Conservation (phyloP, 441 rosid genomes). For the Biscutella laevigata region DNA sequence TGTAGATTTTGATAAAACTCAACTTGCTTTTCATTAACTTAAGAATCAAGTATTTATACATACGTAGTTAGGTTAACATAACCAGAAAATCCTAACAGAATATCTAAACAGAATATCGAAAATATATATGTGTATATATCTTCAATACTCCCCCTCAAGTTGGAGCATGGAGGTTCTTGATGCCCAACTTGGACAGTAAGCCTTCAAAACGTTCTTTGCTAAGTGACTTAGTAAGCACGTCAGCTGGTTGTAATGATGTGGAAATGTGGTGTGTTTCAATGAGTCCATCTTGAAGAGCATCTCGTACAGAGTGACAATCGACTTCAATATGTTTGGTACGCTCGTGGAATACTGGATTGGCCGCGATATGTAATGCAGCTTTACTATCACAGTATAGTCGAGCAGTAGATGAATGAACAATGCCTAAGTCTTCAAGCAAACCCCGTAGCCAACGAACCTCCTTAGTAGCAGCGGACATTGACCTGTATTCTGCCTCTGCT, state of each 20-base stretch:
- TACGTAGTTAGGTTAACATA: too few relatives aligned
- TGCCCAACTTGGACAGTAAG: too few relatives aligned
- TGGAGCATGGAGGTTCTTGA: too few relatives aligned
- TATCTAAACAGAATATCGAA: too few relatives aligned
- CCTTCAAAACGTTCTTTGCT: too few relatives aligned
- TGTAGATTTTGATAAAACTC: too few relatives aligned
- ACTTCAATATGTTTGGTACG: not conserved
- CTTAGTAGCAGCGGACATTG: not conserved
- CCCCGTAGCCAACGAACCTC: not conserved
- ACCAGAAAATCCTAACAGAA: too few relatives aligned
- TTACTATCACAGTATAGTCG: not conserved
- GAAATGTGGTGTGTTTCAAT: not conserved
- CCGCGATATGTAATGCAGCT: too few relatives aligned
- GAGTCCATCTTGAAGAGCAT: not conserved
- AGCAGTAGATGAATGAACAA: not conserved
- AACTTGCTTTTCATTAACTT: too few relatives aligned
- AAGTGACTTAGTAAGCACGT: not conserved
- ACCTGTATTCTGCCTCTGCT: not conserved
- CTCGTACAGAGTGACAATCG: not conserved
- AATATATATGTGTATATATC: too few relatives aligned
- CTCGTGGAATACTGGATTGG: not conserved
- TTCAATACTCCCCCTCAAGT: too few relatives aligned
- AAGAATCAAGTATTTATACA: too few relatives aligned
- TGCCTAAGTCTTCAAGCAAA: not conserved
- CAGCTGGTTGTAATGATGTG: not conserved